Evolutionary conservation across 2,329 filamentous ascomycete species (phyloP).

Genomic region (Colletotrichum cuscutae): DNA sequence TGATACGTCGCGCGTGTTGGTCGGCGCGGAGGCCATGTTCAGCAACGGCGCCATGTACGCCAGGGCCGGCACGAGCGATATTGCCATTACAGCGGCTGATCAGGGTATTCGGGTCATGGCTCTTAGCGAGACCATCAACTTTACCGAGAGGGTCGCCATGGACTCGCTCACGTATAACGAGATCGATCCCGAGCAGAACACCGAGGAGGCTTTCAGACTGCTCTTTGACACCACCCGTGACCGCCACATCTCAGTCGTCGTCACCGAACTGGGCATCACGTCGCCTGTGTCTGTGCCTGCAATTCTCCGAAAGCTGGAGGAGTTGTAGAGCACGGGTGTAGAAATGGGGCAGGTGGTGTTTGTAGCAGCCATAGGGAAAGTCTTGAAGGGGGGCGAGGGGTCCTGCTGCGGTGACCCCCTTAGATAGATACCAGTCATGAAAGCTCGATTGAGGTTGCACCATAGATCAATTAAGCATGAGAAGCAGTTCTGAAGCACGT

Average conservation of each 20-base stretch:
- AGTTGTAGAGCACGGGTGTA: constrained; percentile 52
- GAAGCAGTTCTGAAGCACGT: neutral
- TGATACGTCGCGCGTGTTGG: constrained; percentile 76
- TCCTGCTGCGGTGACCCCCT: neutral
- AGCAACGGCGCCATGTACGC: constrained; percentile 93
- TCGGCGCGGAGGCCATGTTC: constrained; percentile 95
- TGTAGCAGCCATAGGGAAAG: neutral
- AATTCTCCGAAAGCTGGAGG: constrained; percentile 67
- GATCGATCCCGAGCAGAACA: constrained; percentile 79
- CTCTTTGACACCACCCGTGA: constrained; percentile 94
- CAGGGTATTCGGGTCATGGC: constrained; percentile 84
- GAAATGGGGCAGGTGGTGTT: neutral
- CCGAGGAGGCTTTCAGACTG: constrained; percentile 66
- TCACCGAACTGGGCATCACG: constrained; percentile 90
- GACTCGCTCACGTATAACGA: constrained; percentile 97
- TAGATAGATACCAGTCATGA: constrained; percentile 27
- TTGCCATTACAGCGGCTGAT: constrained; percentile 84
- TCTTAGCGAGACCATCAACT: constrained; percentile 95
- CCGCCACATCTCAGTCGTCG: constrained; percentile 86
- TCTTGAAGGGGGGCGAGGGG: neutral
- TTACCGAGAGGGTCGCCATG: constrained; percentile 84
- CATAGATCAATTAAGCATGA: constrained; percentile 1
- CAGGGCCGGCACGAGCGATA: constrained; percentile 84
- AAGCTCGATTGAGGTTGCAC: neutral
- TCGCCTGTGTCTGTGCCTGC: constrained; percentile 86